Evolutionary conservation across 345 rosid genomes (phyloP).

Genomic region (Pistacia integerrima): DNA sequence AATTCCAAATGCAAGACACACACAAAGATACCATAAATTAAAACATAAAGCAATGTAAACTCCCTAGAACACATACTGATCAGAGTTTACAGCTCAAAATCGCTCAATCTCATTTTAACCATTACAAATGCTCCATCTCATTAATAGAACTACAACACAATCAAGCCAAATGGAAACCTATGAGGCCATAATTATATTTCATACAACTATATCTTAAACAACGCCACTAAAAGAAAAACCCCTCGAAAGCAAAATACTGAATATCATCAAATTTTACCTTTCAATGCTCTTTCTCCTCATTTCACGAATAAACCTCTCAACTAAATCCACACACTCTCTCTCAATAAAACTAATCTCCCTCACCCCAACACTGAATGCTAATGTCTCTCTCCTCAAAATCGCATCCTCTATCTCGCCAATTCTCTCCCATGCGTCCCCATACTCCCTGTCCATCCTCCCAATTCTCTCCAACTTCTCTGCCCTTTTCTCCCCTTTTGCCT

Average conservation of each 20-base stretch:
- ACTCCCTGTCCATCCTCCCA: conserved; percentile 58
- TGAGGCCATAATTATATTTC: background rate
- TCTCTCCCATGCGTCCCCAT: conserved; percentile 60
- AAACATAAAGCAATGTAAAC: background rate
- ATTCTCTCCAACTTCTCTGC: conserved; percentile 46
- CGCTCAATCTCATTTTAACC: background rate
- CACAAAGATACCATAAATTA: background rate
- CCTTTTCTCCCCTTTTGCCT: conserved; percentile 35
- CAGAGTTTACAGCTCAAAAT: conserved; percentile 10
- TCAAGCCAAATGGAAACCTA: background rate
- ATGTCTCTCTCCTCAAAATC: conserved; percentile 59
- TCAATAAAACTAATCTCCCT: conserved; percentile 82
- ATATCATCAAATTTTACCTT: conserved; percentile 42
- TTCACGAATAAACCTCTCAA: conserved; percentile 53
- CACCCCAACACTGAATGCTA: conserved; percentile 66
- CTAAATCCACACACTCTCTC: conserved; percentile 81
- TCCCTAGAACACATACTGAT: background rate
- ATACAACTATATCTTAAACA: background rate
- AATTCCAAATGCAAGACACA: background rate
- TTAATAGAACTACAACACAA: background rate
- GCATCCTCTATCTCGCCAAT: conserved; percentile 66
- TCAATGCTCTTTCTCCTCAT: conserved; percentile 41
- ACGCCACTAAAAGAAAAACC: conserved; percentile 7
- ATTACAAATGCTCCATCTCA: background rate
- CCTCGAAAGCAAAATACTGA: background rate